A percentile compares a stretch with the other conserved stretches of the same genome.
phyloP scores from a whole-genome alignment of 148 eudicot genomes.

The Camellia lanceoleosa region DNA sequence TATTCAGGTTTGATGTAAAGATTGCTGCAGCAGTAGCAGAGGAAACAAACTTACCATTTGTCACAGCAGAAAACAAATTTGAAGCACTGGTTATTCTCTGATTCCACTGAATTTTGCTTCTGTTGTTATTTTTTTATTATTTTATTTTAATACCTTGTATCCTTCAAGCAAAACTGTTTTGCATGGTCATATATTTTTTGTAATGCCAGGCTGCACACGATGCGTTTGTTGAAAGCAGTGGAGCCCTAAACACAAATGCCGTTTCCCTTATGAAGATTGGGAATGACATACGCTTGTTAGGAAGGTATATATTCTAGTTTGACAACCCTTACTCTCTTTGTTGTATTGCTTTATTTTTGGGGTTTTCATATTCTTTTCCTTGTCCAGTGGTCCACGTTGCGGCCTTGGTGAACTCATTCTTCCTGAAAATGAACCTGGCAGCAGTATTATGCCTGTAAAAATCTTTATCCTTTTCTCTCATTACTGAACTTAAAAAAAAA shows the following conservation, averaged over 20 bases:
- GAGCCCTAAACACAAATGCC: slow-evolving; percentile 83
- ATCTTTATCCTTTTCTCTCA: slow-evolving; percentile 9
- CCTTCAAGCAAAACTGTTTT: background rate
- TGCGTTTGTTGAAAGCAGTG: slow-evolving; percentile 95
- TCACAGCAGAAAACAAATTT: slow-evolving; percentile 97
- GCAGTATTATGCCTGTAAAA: slow-evolving; percentile 99
- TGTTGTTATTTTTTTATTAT: background rate
- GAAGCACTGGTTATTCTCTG: slow-evolving; percentile 67
- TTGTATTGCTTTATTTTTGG: slow-evolving; percentile 1
- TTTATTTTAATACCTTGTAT: background rate
- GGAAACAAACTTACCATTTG: slow-evolving; percentile 86
- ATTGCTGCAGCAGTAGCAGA: slow-evolving; percentile 95
- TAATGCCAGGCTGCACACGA: slow-evolving; percentile 88
- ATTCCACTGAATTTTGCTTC: background rate
- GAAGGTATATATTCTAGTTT: slow-evolving; percentile 58
- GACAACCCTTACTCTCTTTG: slow-evolving; percentile 1
- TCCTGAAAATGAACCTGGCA: slow-evolving; percentile 99
- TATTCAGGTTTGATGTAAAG: slow-evolving; percentile 84
- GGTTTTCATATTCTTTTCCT: slow-evolving; percentile 19
- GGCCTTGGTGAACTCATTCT: slow-evolving; percentile 96
- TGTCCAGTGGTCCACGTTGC: slow-evolving; percentile 91
- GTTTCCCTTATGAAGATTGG: slow-evolving; percentile 94
- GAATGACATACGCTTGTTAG: slow-evolving; percentile 88
- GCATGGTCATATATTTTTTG: background rate
- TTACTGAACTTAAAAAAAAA: background rate